Evolutionary conservation across 768 basidiomycete genomes (phyloP), one percentile per base, ranked within the genome.

Genomic region (Pilatotrama ljubarskyi): DNA sequence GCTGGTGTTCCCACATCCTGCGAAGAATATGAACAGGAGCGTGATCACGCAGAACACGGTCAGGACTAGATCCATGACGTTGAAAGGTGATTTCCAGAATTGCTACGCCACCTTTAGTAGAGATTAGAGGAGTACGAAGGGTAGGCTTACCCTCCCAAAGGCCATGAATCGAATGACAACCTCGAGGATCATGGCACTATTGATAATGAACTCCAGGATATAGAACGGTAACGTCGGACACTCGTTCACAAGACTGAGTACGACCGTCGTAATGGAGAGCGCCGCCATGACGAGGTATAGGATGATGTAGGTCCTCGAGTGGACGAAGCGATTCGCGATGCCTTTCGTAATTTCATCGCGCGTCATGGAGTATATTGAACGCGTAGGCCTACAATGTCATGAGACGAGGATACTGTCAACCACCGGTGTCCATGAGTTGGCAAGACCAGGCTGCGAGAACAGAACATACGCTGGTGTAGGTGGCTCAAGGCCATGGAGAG

Each of bases 11-110:
- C 87, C 88, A 71, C 93, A 94, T 50, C 89, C 86, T n/a, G 90
- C 87, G 70, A 94, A 92, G 53, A 90, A 85, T 47, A 98, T 84
- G 18, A 98, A 85, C 32, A 95, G 79, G 47, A 99, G 76, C 6
- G 97, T 99, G 58, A 98, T 71, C 4, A 85, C 88, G 70, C 96
- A 98, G 76, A 99, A 92, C 26, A 83, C 64, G 2, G 97, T 98
- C 43, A 99, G 80, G 50, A 91, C 82, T 15, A 97, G 81, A 71
- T 98, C 95, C 67, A 95, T 80, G 32, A 92, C 77, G 71, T 98
- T 98, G 76, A 93, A 94, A 11, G 87, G 86, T n/a, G 92, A 91
- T 72, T 84, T 90, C 93, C 93, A 95, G 78, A 97, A 97, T 93
- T 94, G 91, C 94, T 95, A 70, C 40, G 53, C 58, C 52, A 47